These are phyloP conservation scores for Hanseniaspora occidentalis DNA, from an alignment of 805 yeast genomes.

Conservation along the genomic window DNA sequence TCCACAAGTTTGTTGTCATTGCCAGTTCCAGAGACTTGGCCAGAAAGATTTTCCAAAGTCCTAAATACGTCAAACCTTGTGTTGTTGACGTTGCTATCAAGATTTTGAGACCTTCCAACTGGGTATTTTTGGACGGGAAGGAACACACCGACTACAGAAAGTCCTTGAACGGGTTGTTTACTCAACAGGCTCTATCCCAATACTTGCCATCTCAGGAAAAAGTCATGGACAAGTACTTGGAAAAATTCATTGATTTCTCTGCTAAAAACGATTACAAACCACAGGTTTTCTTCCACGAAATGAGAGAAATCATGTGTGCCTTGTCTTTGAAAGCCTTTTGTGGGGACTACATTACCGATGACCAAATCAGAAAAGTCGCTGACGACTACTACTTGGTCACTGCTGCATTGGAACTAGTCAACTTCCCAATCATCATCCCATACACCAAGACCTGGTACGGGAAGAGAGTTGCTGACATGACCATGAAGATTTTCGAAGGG, in stretches of 20 bases:
- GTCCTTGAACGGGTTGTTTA: slow-evolving; percentile 80
- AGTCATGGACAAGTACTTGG: slow-evolving; percentile 73
- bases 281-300: slow-evolving; percentile 73
- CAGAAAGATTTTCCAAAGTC: slow-evolving; percentile 74
- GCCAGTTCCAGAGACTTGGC: slow-evolving; percentile 82
- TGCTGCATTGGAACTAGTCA: slow-evolving; percentile 92
- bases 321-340: slow-evolving; percentile 86
- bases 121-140: slow-evolving; percentile 97
- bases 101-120: slow-evolving; percentile 86
- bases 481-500: slow-evolving; percentile 79
- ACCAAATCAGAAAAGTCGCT: slow-evolving; percentile 75
- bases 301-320: slow-evolving; percentile 95
- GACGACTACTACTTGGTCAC: slow-evolving; percentile 89
- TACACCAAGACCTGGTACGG: slow-evolving; percentile 98
- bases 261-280: slow-evolving; percentile 43
- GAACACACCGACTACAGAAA: slow-evolving; percentile 89
- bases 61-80: slow-evolving; percentile 88
- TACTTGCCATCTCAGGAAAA: slow-evolving; percentile 79
- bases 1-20: slow-evolving; percentile 94
- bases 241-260: slow-evolving; percentile 45
- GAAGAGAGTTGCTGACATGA: slow-evolving; percentile 79
- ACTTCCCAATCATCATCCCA: slow-evolving; percentile 93
- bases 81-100: slow-evolving; percentile 95
- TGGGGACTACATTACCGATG: slow-evolving; percentile 88
- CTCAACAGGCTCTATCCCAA: slow-evolving; percentile 66